Evolutionary conservation across 73 alveolate genomes (phyloP), one percentile per base, ranked within the genome.

Genomic region (Diophrys sp.): DNA sequence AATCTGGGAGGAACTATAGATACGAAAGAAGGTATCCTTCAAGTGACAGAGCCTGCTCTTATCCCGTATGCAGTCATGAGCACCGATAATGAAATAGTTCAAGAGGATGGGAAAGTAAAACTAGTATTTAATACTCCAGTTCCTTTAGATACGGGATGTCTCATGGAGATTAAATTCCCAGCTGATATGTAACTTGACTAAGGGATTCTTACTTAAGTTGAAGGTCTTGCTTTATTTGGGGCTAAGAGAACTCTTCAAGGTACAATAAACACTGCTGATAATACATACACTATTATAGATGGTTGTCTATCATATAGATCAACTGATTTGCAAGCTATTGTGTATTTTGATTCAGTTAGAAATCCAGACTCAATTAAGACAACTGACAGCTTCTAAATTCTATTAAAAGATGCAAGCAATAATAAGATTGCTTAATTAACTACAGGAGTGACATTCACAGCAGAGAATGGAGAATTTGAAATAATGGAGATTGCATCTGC

Each of bases 361-460:
- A 67, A 73, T n/a, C 93, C 93, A 5, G 31, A 23, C 29, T 53
- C 67, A 29, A 69, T 32, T 56, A 86, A 86, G 70, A 57, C 85
- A 0, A 80, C 93, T 14, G 76, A 72, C 0, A 68, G 82, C 25
- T 68, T 79, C 54, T 24, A 54, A 11, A 66, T 86, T 26, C 23
- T 24, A 14, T 68, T 86, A 0, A 79, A 56, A 44, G 81, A 68
- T 55, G 23, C 32, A 29, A n/a, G 29, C 24, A 55, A 72, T 23
- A 32, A 32, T 31, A 18, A 26, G 26, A 80, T 86, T 26, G 93
- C 87, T 1, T 25, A 66, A 54, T 24, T 80, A 14, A 31, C 82
- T 23, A 26, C 78, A n/a, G 93, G 93, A 11, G n/a, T 80, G 27
- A 79, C 89, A 29, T 79, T 71, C 53, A 86, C 89, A 33, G 84